Evolutionary conservation across 345 rosid species (phyloP).

Genomic region (Heritiera littoralis): DNA sequence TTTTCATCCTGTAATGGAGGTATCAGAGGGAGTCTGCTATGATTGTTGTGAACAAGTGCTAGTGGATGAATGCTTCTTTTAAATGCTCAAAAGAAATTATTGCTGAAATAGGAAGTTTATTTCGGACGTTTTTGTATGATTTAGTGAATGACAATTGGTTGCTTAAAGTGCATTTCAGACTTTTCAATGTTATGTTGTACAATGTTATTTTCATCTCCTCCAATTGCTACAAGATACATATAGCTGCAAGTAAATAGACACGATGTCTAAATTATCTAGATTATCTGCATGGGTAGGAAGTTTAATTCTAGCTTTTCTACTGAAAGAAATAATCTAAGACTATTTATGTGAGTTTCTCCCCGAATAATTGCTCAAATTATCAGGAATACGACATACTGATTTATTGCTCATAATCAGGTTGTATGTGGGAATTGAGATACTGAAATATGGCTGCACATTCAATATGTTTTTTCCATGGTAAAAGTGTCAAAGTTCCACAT

Average conservation of each 20-base stretch:
- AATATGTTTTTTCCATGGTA: slow-evolving; percentile 44
- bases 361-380: not conserved
- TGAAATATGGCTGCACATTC: slow-evolving; percentile 60
- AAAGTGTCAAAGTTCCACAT: slow-evolving; percentile 38
- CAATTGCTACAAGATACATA: not conserved
- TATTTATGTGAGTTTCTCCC: not conserved
- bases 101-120: not conserved
- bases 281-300: not conserved
- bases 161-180: not conserved
- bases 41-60: not conserved
- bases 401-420: slow-evolving; percentile 28
- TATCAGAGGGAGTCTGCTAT: not conserved
- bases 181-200: not conserved
- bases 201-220: not conserved
- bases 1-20: not conserved
- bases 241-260: not conserved
- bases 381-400: not conserved
- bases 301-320: not conserved
- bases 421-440: slow-evolving; percentile 30
- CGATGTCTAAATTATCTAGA: not conserved
- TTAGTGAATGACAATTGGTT: not conserved
- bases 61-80: not conserved
- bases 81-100: not conserved
- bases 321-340: not conserved
- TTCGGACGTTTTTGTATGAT: not conserved